Evolutionary conservation across 1,284 basidiomycete species (phyloP).

Genomic region (Inonotus obliquus): DNA sequence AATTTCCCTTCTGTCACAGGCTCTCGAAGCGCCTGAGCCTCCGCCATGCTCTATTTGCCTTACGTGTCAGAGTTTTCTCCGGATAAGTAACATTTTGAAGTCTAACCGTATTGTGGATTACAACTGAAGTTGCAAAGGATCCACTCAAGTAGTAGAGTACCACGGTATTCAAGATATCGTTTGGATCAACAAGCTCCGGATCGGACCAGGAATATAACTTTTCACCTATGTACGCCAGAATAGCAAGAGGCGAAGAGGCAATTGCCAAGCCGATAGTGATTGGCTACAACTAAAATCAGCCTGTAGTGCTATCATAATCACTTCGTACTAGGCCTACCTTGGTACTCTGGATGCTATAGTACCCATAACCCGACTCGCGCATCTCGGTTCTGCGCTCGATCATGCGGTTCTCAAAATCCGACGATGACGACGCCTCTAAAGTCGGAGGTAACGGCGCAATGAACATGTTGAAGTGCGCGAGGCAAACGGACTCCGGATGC

Average conservation of each 20-base stretch:
- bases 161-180: conserved; percentile 22
- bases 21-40: not conserved
- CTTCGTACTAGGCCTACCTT: conserved; percentile 11
- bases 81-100: not conserved
- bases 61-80: not conserved
- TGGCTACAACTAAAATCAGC: conserved; percentile 12
- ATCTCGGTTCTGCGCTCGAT: conserved; percentile 17
- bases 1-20: conserved; percentile 2
- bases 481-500: conserved; percentile 15
- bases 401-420: conserved; percentile 15
- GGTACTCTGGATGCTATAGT: conserved; percentile 19
- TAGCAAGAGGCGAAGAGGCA: conserved; percentile 19
- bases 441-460: conserved; percentile 4
- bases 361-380: conserved; percentile 17
- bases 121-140: conserved; percentile 22
- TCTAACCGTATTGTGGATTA: conserved; percentile 22
- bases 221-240: conserved; percentile 22
- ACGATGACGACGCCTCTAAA: not conserved
- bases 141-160: conserved; percentile 23
- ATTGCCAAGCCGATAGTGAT: conserved; percentile 23
- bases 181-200: conserved; percentile 16
- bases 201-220: conserved; percentile 25
- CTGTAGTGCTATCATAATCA: not conserved
- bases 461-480: conserved; percentile 24
- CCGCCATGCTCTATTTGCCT: conserved; percentile 6